Evolutionary conservation across 306 rosid genomes (phyloP).

Genomic region (Malus fusca): DNA sequence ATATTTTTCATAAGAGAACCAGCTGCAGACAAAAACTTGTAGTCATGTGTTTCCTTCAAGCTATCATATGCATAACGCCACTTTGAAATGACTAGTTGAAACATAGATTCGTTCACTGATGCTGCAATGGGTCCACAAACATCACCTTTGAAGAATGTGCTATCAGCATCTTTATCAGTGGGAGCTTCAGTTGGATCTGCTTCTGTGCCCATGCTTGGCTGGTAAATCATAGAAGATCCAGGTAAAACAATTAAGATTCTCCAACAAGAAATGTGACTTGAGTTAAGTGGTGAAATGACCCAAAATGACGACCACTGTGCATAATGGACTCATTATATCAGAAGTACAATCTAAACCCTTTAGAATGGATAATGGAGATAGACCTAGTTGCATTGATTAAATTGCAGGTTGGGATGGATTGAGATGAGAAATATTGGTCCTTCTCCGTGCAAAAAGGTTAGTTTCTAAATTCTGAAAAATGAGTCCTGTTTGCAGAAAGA

Average conservation of each 20-base stretch:
- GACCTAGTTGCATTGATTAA: background rate
- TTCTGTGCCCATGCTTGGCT: constrained; percentile 40
- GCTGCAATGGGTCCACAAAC: constrained; percentile 90
- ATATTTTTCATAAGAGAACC: constrained; percentile 84
- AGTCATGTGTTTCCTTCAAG: constrained; percentile 73
- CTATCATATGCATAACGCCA: constrained; percentile 84
- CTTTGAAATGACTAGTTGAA: constrained; percentile 70
- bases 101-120: constrained; percentile 82
- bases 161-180: constrained; percentile 34
- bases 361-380: background rate
- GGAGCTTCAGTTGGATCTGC: constrained; percentile 25
- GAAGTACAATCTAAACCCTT: background rate
- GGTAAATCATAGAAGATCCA: constrained; percentile 18
- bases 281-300: background rate
- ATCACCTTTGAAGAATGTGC: constrained; percentile 60
- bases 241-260: constrained; percentile 4
- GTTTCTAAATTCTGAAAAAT: background rate
- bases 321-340: background rate
- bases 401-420: background rate
- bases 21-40: constrained; percentile 78
- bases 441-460: background rate
- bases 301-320: background rate
- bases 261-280: background rate
- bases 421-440: background rate
- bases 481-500: background rate